Evolutionary conservation across 495 filamentous ascomycete species (phyloP), one percentile per base, ranked within the genome.

Genomic region (Aspergillus indologenus): DNA sequence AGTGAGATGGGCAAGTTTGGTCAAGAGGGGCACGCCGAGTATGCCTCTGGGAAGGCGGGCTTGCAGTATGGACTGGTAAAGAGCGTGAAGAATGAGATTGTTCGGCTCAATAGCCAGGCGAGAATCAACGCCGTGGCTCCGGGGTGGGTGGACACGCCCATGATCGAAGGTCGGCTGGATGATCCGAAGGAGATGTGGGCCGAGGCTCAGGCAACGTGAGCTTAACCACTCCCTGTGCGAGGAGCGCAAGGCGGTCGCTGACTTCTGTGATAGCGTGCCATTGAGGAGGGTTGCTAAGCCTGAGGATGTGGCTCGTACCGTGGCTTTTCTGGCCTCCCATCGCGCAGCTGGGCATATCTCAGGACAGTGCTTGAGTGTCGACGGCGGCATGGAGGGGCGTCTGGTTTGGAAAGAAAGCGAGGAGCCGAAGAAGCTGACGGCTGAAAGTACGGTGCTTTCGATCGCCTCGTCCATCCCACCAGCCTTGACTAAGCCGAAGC

Each of bases 101-200:
- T 80, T 34, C 68, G 70, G 22, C 61, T 85, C 50, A 83, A 84
- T 58, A 52, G 63, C 1, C 75, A 74, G 59, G 83, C 73, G 6
- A 69, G 83, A 21, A 82, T 85, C 54, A 85, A 85, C 69, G 79
- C 78, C 17, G 78, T 85, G 14, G 75, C 78, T 20, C 75, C 76
- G 40, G 80, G 77, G 14, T 81, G 77, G 77, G 73, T 81, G 0
- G 70, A 81, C 53, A 79, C 79, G 22, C 68, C 71, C 20, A 54
- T 80, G 31, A 80, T 78, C 49, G 70, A 73, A 21, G 78, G 74
- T 22, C 64, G 77, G n/a, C 60, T 81, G 31, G 76, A 81, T 58
- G 78, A 81, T 59, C 69, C 71, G 21, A 67, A 62, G 46, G 75
- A 80, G 60, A 67, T 77, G 65, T 81, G 74, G 66, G 54, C 61